Base-by-base conservation (phyloP, 1,139 yeast genomes). In the Suhomyces guaymorum region DNA sequence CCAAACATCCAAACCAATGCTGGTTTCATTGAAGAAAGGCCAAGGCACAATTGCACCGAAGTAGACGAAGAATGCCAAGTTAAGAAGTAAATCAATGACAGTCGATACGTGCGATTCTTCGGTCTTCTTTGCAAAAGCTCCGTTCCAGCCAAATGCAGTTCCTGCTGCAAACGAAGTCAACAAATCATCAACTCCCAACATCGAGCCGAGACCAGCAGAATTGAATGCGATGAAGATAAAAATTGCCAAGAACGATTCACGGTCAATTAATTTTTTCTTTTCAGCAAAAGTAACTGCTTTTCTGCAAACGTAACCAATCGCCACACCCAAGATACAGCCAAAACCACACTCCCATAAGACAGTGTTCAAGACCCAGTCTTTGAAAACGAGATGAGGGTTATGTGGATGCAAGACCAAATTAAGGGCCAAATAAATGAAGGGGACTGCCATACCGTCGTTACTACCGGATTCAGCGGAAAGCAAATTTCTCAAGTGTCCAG, bases 391-490 rank as follows among this genome's bases (percentile, higher is more conserved):
- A 2, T 77, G 73, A 1, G 80, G 73, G 33, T 86, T 58, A 3
- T 89, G 89, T 5, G 74, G 69, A 54, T 87, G 80, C 15, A 80
- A 59, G 35, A 89, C 78, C 30, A 89, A 57, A 52, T 82, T 74
- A 36, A 89, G 58, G 1, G 96, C 82, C 33, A 90, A 64, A 51
- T 73, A 89, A 26, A 89, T 87, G 55, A 92, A 92, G 1, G 98
- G 98, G 57, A 89, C 90, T 0, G 98, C 97, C 94, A 92, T 86
- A 36, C 98, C 98, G 55, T 92, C 98, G 60, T 92, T 92, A 61
- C 97, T 90, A 7, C 96, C 97, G 0, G 97, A 88, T 56, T 92
- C 98, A 0, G 97, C 97, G 19, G 94, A 79, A 27, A 92, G 65
- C 33, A 92, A 64, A 53, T 92, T 90, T 57, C 98, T 73, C 60